These are phyloP conservation scores for Calocybe cyanea DNA, from an alignment of 768 basidiomycete genomes.

Conservation along the genomic window DNA sequence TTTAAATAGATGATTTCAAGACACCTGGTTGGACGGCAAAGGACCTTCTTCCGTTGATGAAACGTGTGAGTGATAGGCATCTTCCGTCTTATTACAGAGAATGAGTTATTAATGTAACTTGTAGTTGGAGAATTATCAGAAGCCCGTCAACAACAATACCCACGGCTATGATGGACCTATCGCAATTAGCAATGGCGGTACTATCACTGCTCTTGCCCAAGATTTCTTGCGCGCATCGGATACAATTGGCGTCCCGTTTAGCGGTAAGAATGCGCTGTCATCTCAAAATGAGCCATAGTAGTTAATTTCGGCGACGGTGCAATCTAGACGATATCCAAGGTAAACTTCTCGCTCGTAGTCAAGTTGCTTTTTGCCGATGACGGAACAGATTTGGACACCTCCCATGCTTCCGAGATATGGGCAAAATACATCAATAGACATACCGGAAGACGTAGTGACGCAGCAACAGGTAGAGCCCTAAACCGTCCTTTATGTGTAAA, in stretches of 20 bases:
- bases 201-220: slow-evolving; percentile 58
- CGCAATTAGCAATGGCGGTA: slow-evolving; percentile 67
- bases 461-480: slow-evolving; percentile 51
- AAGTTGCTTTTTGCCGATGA: not conserved
- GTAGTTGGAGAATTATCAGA: slow-evolving; percentile 74
- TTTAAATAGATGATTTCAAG: slow-evolving; percentile 75
- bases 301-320: not conserved
- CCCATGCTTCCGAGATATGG: slow-evolving; percentile 68
- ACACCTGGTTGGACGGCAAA: slow-evolving; percentile 63
- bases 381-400: slow-evolving; percentile 46
- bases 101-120: not conserved
- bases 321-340: slow-evolving; percentile 62
- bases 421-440: slow-evolving; percentile 76
- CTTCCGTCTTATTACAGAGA: not conserved
- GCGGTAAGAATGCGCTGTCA: slow-evolving; percentile 38
- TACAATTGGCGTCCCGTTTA: slow-evolving; percentile 58
- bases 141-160: slow-evolving; percentile 60
- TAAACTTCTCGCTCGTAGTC: slow-evolving; percentile 7
- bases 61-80: slow-evolving; percentile 38
- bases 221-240: slow-evolving; percentile 67
- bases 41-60: slow-evolving; percentile 70
- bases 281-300: not conserved
- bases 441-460: slow-evolving; percentile 69
- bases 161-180: slow-evolving; percentile 76
- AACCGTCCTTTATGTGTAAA: not conserved